Percentiles rank a stretch among this genome's conserved stretches.
Conservation (phyloP, 2,329 filamentous ascomycete species). For the Davidsoniella australis region DNA sequence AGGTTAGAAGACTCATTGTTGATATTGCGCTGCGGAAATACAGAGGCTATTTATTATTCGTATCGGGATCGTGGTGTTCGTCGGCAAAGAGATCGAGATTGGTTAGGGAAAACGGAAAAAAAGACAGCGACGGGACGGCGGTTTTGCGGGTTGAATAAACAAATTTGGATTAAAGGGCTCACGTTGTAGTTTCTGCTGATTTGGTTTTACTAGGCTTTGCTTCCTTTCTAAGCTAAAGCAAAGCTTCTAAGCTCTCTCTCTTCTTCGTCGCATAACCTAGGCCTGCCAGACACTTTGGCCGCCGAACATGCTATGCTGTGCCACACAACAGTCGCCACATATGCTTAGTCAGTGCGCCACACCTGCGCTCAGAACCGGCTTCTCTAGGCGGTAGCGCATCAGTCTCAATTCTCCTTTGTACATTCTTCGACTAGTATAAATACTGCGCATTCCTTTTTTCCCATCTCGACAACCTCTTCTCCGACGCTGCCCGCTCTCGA, state of each 20-base stretch:
- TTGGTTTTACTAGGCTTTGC: too few relatives aligned
- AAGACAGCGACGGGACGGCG: background rate
- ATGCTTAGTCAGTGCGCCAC: background rate
- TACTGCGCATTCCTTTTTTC: constrained; percentile 6
- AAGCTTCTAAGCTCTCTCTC: too few relatives aligned
- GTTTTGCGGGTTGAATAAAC: too few relatives aligned
- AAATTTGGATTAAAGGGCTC: too few relatives aligned
- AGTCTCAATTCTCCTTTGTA: constrained; percentile 8
- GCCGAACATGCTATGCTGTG: too few relatives aligned
- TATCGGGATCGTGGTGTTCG: background rate
- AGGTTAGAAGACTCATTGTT: constrained; percentile 53
- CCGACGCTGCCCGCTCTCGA: constrained; percentile 1
- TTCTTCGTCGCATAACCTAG: too few relatives aligned
- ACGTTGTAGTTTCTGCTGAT: too few relatives aligned
- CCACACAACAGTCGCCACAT: background rate
- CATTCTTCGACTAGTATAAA: constrained; percentile 16
- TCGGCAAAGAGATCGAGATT: background rate
- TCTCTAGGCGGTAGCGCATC: background rate
- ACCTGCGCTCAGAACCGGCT: background rate
- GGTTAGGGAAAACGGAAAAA: background rate
- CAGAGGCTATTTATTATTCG: background rate
- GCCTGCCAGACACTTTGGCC: too few relatives aligned
- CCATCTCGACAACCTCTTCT: background rate
- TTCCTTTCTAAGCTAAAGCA: too few relatives aligned
- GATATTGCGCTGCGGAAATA: constrained; percentile 11